Evolutionary conservation across 139 green algal genomes (phyloP), one percentile per base, ranked within the genome.

Genomic region (Mychonastes homosphaera): DNA sequence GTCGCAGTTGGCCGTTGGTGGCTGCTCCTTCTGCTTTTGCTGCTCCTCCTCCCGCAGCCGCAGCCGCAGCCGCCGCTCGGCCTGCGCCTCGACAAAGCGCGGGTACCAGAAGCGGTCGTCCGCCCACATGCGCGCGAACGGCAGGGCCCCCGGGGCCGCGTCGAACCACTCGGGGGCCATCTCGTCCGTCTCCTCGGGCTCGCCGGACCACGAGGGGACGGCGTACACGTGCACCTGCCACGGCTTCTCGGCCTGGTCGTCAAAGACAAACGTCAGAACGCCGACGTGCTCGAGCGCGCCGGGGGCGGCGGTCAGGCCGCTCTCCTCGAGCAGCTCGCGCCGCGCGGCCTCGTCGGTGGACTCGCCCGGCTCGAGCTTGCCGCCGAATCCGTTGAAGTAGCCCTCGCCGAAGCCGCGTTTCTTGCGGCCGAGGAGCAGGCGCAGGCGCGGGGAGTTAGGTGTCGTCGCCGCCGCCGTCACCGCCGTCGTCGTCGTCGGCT

Each of bases 201-300:
- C 44, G 0, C 77, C 79, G 2, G 32, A 32, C 13, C 62, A 79
- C 16, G 59, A 52, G 8, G 40, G 34, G n/a, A 58, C 51, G 3
- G 60, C 24, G 33, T 75, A 82, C 8, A 84, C 73, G 45, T 84
- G 74, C 3, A 84, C 74, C 53, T 82, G 65, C 74, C 74, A 82
- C 0, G 74, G 71, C 51, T 54, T 7, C n/a, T n/a, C n/a, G 0
- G 51, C 51, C 34, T 79, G 63, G 47, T 85, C 78, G 24, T 79
- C 72, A 47, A 77, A 85, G 4, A 43, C 26, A 53, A 85, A 85
- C 2, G 53, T 64, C 4, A 85, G 63, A 4, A 79, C 16, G 15
- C 77, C 77, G n/a, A 44, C 10, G 3, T 67, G 60, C 6, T 56
- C 4, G 50, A 79, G 29, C 32, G 62, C 45, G 0, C n/a, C n/a